Percentiles rank a stretch among this genome's conserved stretches.
Conservation (phyloP, 2,329 filamentous ascomycete species). For the Elsinoe necatrix region DNA sequence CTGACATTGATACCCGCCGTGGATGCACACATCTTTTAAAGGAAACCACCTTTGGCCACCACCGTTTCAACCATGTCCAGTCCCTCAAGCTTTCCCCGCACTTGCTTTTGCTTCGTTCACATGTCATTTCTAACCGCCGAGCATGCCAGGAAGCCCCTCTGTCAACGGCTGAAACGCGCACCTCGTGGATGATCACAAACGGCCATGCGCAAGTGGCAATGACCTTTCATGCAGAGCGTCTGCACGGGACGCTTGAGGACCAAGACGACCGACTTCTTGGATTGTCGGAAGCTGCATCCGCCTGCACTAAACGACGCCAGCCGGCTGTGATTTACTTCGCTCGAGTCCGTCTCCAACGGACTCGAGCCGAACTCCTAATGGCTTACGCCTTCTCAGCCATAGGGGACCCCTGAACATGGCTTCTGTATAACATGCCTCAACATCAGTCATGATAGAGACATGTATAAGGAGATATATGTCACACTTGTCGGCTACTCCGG, state of each 20-base stretch:
- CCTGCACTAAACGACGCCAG: background rate
- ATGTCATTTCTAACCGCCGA: background rate
- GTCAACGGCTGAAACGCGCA: background rate
- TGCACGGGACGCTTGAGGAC: background rate
- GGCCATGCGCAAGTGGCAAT: constrained; percentile 12
- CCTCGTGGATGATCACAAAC: background rate
- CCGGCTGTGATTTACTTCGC: background rate
- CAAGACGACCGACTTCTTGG: background rate
- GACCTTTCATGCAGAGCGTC: background rate
- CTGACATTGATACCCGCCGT: background rate
- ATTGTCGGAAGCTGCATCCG: constrained; percentile 11
- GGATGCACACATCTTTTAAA: background rate
- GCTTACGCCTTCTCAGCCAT: background rate
- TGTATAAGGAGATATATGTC: background rate
- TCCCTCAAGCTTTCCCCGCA: background rate
- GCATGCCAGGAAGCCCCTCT: background rate
- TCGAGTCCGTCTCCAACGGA: background rate
- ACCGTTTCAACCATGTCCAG: background rate
- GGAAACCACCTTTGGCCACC: background rate
- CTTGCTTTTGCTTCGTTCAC: background rate
- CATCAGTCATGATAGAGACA: too few species aligned
- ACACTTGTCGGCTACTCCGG: background rate
- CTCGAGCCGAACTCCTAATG: background rate
- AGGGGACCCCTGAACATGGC: background rate
- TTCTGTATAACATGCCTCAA: background rate